A percentile compares a stretch with the other conserved stretches of the same genome.
Conservation (phyloP, 2,329 filamentous ascomycete species). For the Hymenoscyphus fraxineus region DNA sequence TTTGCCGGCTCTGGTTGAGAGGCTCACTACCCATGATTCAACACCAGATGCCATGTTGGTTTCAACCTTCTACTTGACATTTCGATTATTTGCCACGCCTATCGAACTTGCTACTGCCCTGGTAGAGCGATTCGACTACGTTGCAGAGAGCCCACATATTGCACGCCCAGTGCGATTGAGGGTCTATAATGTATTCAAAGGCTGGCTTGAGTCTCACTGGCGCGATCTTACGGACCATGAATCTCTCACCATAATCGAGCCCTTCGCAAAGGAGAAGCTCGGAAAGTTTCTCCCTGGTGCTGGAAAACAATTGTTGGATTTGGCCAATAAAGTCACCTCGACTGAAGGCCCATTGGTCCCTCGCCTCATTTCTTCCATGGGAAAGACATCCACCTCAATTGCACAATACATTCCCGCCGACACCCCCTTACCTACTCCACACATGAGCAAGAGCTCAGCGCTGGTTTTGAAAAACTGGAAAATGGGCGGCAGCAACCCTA, state of each 20-base stretch:
- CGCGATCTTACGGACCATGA: slow-evolving; percentile 73
- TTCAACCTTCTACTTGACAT: slow-evolving; percentile 93
- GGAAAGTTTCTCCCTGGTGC: slow-evolving; percentile 67
- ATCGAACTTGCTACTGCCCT: slow-evolving; percentile 73
- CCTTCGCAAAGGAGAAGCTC: slow-evolving; percentile 75
- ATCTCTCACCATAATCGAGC: slow-evolving; percentile 70
- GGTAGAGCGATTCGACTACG: slow-evolving; percentile 90
- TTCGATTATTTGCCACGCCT: slow-evolving; percentile 86
- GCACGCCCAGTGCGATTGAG: slow-evolving; percentile 79
- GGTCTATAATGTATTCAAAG: slow-evolving; percentile 95
- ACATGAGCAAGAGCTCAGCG: slow-evolving; percentile 73
- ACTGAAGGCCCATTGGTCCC: slow-evolving; percentile 74
- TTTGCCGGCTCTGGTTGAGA: slow-evolving; percentile 85
- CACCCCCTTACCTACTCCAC: slow-evolving; percentile 64
- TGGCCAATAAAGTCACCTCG: slow-evolving; percentile 73
- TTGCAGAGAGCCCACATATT: slow-evolving; percentile 71
- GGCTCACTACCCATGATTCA: slow-evolving; percentile 86
- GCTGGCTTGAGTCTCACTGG: slow-evolving; percentile 97
- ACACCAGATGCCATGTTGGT: slow-evolving; percentile 91
- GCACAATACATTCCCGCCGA: slow-evolving; percentile 68
- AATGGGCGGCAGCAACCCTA: slow-evolving; percentile 63
- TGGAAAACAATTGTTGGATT: slow-evolving; percentile 73
- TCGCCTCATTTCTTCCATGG: slow-evolving; percentile 77
- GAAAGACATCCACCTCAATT: slow-evolving; percentile 77
- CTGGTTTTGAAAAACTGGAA: slow-evolving; percentile 71